phyloP scores from a whole-genome alignment of 75 land plant species.

The Larix kaempferi region DNA sequence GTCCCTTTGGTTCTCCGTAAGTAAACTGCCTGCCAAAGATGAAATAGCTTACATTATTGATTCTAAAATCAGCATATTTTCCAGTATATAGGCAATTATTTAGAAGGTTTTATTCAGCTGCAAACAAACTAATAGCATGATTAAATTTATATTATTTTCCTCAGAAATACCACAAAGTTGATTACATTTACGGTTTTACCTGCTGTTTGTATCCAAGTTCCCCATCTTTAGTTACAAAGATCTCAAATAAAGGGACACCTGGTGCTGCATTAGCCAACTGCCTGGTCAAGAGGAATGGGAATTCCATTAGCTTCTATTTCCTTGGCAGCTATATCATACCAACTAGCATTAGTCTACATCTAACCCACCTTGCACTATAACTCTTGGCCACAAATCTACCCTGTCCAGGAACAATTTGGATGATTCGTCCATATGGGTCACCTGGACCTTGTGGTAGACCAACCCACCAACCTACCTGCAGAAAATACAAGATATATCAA shows the following conservation, averaged over 20 bases:
- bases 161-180: neutral
- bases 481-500: neutral
- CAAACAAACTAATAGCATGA: slow-evolving; percentile 20
- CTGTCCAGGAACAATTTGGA: slow-evolving; percentile 62
- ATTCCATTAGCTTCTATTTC: neutral
- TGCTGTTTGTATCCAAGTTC: slow-evolving; percentile 55
- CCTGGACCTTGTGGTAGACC: slow-evolving; percentile 69
- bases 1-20: slow-evolving; percentile 35
- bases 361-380: slow-evolving; percentile 80
- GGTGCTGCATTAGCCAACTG: slow-evolving; percentile 71
- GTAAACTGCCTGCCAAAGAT: slow-evolving; percentile 75
- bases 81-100: neutral
- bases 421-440: slow-evolving; percentile 86
- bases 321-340: neutral
- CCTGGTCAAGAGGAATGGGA: slow-evolving; percentile 36
- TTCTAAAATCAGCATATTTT: neutral
- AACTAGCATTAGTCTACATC: neutral
- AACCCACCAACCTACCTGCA: slow-evolving; percentile 97
- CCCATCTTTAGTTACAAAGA: slow-evolving; percentile 74
- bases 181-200: slow-evolving; percentile 50
- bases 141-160: slow-evolving; percentile 43
- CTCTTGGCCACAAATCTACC: slow-evolving; percentile 85
- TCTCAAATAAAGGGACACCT: slow-evolving; percentile 87
- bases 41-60: neutral
- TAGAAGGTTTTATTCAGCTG: neutral